A percentile compares a stretch with the other conserved stretches of the same genome.
Evolutionary conservation across 139 green algal genomes (phyloP).

Genomic region (Haematococcus lacustris): DNA sequence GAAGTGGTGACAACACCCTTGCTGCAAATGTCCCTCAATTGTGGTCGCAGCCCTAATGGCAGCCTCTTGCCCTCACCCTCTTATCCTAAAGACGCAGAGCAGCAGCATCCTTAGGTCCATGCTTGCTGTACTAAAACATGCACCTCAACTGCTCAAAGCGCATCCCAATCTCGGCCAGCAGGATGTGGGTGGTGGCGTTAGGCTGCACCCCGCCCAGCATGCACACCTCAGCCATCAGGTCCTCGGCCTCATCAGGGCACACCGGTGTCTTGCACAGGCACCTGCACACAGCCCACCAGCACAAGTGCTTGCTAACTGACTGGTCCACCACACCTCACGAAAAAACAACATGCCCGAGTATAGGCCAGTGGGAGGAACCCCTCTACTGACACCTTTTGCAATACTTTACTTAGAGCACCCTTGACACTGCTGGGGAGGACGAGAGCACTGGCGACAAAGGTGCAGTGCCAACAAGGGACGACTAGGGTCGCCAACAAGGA

Average conservation of each 20-base stretch:
- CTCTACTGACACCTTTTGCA: background rate
- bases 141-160: slow-evolving; percentile 8
- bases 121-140: background rate
- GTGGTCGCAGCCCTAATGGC: background rate
- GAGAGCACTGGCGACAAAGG: background rate
- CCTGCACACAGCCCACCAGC: background rate
- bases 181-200: slow-evolving; percentile 8
- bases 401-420: background rate
- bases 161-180: slow-evolving; percentile 10
- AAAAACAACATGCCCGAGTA: background rate
- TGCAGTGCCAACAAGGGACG: background rate
- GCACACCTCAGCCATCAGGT: slow-evolving; percentile 9
- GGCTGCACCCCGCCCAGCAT: slow-evolving; percentile 2
- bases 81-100: background rate
- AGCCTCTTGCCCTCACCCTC: background rate
- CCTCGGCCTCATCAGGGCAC: slow-evolving; percentile 7
- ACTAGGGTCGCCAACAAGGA: background rate
- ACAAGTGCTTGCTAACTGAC: background rate
- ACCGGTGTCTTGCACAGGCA: slow-evolving; percentile 8
- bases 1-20: background rate
- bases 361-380: background rate
- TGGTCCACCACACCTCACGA: background rate
- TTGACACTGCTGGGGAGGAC: background rate
- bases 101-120: background rate
- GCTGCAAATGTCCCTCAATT: background rate